Evolutionary conservation across 2,329 filamentous ascomycete species (phyloP), one percentile per base, ranked within the genome.

Genomic region (Chaetoscypha palmicola): DNA sequence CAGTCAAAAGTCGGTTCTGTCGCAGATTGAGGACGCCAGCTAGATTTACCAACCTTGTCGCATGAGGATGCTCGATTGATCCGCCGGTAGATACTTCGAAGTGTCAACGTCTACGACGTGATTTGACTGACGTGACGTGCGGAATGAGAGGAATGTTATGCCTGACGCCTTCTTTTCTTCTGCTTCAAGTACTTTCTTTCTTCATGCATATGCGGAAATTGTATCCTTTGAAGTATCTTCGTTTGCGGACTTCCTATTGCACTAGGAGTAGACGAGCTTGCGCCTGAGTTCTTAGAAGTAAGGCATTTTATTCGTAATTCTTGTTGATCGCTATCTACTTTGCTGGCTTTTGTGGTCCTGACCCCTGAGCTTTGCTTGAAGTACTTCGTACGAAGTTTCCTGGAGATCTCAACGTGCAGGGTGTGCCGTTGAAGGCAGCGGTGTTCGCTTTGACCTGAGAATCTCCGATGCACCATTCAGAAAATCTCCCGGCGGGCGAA

Each of bases 61-160:
- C 20, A 28, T 39, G 19, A 39, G 16, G 28, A 40, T 40, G 12
- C 32, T 34, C 32, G 32, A 34, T 34, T 34, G 32, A 34, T 34
- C 32, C 32, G 17, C 32, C 32, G 32, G 32, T 34, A 34, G 12
- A 34, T 34, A 34, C 12, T n/a, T n/a, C n/a, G n/a, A n/a, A n/a
- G n/a, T n/a, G n/a, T n/a, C 32, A 7, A 4, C 32, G 17, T 34
- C 4, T 16, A 34, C n/a, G 12, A 34, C 32, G 4, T 19, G 19
- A 34, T 34, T 4, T 34, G 34, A 9, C 5, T 11, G 34, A 37
- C 9, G 34, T 34, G 32, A 12, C 32, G 32, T 34, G 17, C n/a
- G 21, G 34, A 21, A 37, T n/a, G 11, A 16, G 34, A 23, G 34
- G 34, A 37, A 37, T 21, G 21, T 37, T 16, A 34, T 34, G 32